A percentile compares a stretch with the other conserved stretches of the same genome.
Evolutionary conservation across 129 eudicot species (phyloP).

Genomic region (Artemisia tridentata): DNA sequence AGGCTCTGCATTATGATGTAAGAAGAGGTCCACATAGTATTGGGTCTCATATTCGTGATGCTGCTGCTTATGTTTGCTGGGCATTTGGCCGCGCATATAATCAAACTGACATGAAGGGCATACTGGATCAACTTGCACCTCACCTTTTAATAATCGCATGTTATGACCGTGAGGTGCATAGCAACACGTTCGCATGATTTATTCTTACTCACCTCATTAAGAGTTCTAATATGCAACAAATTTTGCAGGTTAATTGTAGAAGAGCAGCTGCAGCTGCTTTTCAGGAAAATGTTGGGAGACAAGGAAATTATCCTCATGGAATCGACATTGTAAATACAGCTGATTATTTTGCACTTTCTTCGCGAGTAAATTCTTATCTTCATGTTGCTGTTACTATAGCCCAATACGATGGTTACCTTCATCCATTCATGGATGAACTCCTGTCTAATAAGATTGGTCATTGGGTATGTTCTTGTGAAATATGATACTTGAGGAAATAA

Average conservation of each 20-base stretch:
- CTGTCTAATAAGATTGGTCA: slow-evolving; percentile 79
- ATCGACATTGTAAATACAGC: slow-evolving; percentile 94
- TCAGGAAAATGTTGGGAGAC: slow-evolving; percentile 99
- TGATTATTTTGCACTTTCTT: slow-evolving; percentile 97
- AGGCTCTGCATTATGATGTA: slow-evolving; percentile 95
- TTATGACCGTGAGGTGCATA: slow-evolving; percentile 93
- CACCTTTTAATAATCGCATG: slow-evolving; percentile 87
- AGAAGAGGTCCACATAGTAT: slow-evolving; percentile 99
- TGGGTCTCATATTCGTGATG: slow-evolving; percentile 99
- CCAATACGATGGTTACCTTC: slow-evolving; percentile 80
- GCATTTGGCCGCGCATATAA: slow-evolving; percentile 97
- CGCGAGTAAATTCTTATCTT: slow-evolving; percentile 82
- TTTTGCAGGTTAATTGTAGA: slow-evolving; percentile 90
- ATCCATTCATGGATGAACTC: slow-evolving; percentile 90
- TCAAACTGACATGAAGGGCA: slow-evolving; percentile 80
- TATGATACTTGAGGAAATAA: slow-evolving; percentile 10
- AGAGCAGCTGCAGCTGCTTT: slow-evolving; percentile 99
- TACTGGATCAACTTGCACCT: slow-evolving; percentile 83
- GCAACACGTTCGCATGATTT: slow-evolving; percentile 11
- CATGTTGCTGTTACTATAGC: slow-evolving; percentile 86
- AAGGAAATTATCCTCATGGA: slow-evolving; percentile 93
- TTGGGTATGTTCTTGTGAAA: slow-evolving; percentile 67
- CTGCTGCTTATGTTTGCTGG: slow-evolving; percentile 99
- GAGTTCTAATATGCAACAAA: neutral
- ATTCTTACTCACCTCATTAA: slow-evolving; percentile 7